Conservation (phyloP, 1,284 basidiomycete genomes). For the Cutaneotrichosporon cyanovorans region DNA sequence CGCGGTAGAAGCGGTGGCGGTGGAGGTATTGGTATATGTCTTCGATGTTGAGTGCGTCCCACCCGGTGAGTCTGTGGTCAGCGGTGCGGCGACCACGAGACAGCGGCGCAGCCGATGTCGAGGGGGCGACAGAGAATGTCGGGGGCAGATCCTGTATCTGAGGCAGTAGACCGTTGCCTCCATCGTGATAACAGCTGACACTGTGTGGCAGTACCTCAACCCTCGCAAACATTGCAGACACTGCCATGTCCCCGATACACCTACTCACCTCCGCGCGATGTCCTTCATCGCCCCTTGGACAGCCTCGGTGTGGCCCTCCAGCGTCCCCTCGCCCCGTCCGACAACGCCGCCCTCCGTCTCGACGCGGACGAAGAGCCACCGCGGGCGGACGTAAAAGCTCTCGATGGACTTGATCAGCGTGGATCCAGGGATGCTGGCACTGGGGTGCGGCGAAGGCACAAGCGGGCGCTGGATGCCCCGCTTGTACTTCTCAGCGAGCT, state of each 20-base stretch:
- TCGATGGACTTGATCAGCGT: slow-evolving; percentile 42
- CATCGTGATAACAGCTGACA: no score
- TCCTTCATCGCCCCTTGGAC: slow-evolving; percentile 64
- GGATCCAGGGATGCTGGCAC: slow-evolving; percentile 19
- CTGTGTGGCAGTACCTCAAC: no score
- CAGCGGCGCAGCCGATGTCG: no score
- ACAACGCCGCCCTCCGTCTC: slow-evolving; percentile 61
- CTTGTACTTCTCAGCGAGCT: slow-evolving; percentile 31
- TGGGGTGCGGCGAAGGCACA: slow-evolving; percentile 23
- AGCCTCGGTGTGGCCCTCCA: slow-evolving; percentile 58
- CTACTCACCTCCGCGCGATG: slow-evolving; percentile 51
- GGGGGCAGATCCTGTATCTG: neutral
- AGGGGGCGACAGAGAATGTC: neutral
- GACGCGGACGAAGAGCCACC: slow-evolving; percentile 69
- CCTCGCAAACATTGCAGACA: no score
- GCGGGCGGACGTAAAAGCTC: slow-evolving; percentile 60
- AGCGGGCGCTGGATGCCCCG: slow-evolving; percentile 30
- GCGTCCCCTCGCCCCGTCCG: slow-evolving; percentile 54
- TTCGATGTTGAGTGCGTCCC: slow-evolving; percentile 62
- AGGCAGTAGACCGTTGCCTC: no score
- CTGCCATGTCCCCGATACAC: no score
- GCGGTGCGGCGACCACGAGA: no score
- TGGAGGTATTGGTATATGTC: slow-evolving; percentile 55
- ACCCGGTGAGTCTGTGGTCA: slow-evolving; percentile 45
- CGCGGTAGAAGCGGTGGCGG: slow-evolving; percentile 62